Evolutionary conservation across 2,329 filamentous ascomycete species (phyloP).

Genomic region (Beauveria australis): DNA sequence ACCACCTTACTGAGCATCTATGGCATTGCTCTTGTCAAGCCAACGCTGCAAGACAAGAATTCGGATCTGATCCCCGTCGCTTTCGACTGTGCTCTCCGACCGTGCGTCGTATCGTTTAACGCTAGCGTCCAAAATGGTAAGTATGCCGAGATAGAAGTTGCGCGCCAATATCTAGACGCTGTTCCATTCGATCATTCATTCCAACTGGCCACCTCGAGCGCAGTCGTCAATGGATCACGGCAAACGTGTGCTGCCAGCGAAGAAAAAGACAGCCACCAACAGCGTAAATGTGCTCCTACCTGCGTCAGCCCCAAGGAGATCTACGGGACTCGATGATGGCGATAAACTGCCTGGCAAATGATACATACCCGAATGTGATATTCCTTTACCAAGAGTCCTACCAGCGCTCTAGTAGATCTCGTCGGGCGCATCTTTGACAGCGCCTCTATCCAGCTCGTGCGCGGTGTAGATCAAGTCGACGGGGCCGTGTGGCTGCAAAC

Average conservation of each 20-base stretch:
- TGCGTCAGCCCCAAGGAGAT: background rate
- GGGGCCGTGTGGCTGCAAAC: background rate
- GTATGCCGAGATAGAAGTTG: background rate
- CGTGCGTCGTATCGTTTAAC: background rate
- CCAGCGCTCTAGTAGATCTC: background rate
- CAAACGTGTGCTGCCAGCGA: background rate
- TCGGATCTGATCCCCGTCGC: background rate
- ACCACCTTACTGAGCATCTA: background rate
- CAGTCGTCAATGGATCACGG: background rate
- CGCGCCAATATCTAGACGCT: background rate
- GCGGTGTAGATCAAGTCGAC: background rate
- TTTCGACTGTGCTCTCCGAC: background rate
- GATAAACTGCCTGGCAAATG: too few species aligned
- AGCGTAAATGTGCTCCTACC: background rate
- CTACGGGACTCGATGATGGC: background rate
- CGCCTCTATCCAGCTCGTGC: background rate
- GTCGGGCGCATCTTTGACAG: background rate
- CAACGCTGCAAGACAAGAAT: background rate
- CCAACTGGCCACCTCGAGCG: background rate
- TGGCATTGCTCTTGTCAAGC: background rate
- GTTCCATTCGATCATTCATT: background rate
- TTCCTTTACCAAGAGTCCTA: background rate
- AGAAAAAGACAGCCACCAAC: background rate
- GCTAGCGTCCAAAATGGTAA: background rate
- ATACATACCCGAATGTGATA: too few species aligned